Percentiles rank a stretch among this genome's conserved stretches.
These are phyloP conservation scores for Pulveroboletus sp. DNA, from an alignment of 768 basidiomycete species.

Conservation along the genomic window DNA sequence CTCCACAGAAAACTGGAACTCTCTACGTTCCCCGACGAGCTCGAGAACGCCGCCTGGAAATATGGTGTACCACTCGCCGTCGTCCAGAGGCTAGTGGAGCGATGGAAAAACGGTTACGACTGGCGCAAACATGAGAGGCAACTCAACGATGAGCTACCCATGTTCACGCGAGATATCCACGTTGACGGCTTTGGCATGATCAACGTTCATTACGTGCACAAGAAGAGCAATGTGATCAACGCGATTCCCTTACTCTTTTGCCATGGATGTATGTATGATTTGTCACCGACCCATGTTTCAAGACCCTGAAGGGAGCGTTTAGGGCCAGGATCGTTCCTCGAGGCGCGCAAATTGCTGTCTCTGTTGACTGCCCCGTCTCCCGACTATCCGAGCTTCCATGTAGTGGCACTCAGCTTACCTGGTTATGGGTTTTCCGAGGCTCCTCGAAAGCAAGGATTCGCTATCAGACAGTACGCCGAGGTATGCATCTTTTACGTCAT, in stretches of 20 bases:
- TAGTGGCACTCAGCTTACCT: slow-evolving; percentile 55
- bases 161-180: slow-evolving; percentile 49
- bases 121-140: slow-evolving; percentile 50
- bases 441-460: slow-evolving; percentile 49
- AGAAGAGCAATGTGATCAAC: slow-evolving; percentile 38
- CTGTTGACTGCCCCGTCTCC: slow-evolving; percentile 39
- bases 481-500: slow-evolving; percentile 21
- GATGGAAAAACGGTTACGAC: slow-evolving; percentile 52
- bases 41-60: slow-evolving; percentile 44
- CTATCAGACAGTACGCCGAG: slow-evolving; percentile 49
- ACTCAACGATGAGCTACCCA: slow-evolving; percentile 49
- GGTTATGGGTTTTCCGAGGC: slow-evolving; percentile 61
- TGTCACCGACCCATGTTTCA: background rate
- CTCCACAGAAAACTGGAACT: slow-evolving; percentile 46
- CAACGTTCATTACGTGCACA: slow-evolving; percentile 57
- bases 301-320: background rate
- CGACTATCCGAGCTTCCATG: slow-evolving; percentile 54
- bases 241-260: slow-evolving; percentile 59
- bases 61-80: slow-evolving; percentile 51
- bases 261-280: slow-evolving; percentile 46
- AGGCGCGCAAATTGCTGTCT: slow-evolving; percentile 54
- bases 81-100: slow-evolving; percentile 41
- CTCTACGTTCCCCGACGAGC: slow-evolving; percentile 51
- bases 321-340: slow-evolving; percentile 50
- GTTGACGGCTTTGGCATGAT: slow-evolving; percentile 44